Base-by-base conservation (phyloP, 169 alveolate species). In the Plasmodium berghei region DNA sequence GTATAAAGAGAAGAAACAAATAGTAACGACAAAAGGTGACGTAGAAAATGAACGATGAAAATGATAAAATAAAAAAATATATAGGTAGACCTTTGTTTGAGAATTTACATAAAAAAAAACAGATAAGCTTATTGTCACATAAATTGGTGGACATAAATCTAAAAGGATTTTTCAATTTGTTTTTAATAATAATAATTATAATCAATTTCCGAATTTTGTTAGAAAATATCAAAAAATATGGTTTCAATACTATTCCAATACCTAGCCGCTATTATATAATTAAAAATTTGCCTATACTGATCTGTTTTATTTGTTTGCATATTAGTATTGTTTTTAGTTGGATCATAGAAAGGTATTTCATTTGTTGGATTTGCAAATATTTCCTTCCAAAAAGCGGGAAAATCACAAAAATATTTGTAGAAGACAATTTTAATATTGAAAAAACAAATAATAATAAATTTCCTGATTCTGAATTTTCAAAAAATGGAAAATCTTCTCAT, bases 211-310 rank as follows among this genome's bases (percentile, higher is more conserved):
- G 98, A 45, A 80, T 96, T 54, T 96, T 97, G 9, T 64, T 96
- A 24, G 96, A 96, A 67, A 97, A 97, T 73, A 88, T 97, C 42
- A 89, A 95, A 74, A 95, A 94, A 71, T 97, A 97, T 66, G 98
- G 98, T 58, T 34, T 34, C 5, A 70, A 92, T 46, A 59, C 91
- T 59, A 63, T 96, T 90, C 85, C 83, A 26, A 22, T 95, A 40
- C 96, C 95, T 5, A 75, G 80, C 58, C 67, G 96, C 28, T 87
- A 74, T 88, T 80, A 94, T 14, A 58, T 92, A 5, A 26, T 88
- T 58, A 87, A 85, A 24, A 89, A 58, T 55, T 73, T 26, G 40
- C 93, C 93, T 87, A 67, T 61, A 6, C 24, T 67, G 14, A 10
- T 67, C 3, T 85, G 62, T 49, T 52, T 73, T 63, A 2, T 67